A percentile compares a stretch with the other conserved stretches of the same genome.
Evolutionary conservation across 1,139 yeast species (phyloP).

Genomic region (Yamadazyma triangularis): DNA sequence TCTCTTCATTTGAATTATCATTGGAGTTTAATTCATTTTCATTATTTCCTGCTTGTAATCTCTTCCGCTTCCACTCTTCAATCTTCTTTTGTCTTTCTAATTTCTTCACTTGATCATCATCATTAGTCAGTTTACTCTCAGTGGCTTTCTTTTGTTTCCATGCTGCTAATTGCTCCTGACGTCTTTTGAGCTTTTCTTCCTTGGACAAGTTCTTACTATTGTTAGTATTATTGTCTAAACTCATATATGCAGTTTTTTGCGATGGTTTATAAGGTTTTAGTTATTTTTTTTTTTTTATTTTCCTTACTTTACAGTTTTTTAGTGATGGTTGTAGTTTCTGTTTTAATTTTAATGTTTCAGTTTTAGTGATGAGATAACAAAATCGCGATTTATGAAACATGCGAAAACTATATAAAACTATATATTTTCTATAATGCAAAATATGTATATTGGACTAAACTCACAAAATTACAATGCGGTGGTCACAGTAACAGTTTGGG

Average conservation of each 20-base stretch:
- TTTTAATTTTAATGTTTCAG: too few relatives aligned
- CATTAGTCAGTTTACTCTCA: conserved; percentile 6
- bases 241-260: too few relatives aligned
- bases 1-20: background rate
- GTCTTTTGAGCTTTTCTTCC: conserved; percentile 29
- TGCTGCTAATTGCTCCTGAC: conserved; percentile 38
- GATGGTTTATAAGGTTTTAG: too few relatives aligned
- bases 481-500: conserved; percentile 93
- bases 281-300: too few relatives aligned
- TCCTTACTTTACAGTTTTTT: background rate
- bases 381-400: background rate
- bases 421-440: background rate
- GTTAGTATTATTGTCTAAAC: background rate
- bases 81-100: conserved; percentile 24
- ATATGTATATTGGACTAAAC: background rate
- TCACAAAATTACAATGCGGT: conserved; percentile 57
- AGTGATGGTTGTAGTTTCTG: too few relatives aligned
- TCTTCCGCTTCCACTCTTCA: conserved; percentile 39
- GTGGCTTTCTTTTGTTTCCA: conserved; percentile 36
- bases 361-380: too few relatives aligned
- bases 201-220: conserved; percentile 5
- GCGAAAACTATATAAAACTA: background rate
- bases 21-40: too few relatives aligned
- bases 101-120: conserved; percentile 13
- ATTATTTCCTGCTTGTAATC: conserved; percentile 5